phyloP scores from a whole-genome alignment of 2,329 filamentous ascomycete genomes.

The Teratosphaeria epicoccoides region DNA sequence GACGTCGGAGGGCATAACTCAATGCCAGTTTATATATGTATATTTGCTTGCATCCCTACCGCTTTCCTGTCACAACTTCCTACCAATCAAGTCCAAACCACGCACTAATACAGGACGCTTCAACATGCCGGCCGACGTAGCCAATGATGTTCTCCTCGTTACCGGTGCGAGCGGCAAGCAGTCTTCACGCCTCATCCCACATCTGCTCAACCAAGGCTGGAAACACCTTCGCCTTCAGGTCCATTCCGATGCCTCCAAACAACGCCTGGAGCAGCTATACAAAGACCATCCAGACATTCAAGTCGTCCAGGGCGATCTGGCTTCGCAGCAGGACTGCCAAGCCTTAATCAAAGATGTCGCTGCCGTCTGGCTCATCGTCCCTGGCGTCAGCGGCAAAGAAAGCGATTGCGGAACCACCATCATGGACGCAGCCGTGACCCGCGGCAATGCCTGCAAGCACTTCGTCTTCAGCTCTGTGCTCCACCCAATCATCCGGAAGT shows the following conservation, averaged over 20 bases:
- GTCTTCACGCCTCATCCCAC: constrained; percentile 25
- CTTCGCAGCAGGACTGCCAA: constrained; percentile 11
- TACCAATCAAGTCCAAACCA: neutral
- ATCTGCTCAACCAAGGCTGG: constrained; percentile 22
- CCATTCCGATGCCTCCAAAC: constrained; percentile 18
- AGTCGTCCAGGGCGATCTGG: constrained; percentile 24
- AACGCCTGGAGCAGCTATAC: constrained; percentile 21
- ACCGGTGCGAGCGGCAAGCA: constrained; percentile 32
- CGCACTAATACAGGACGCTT: neutral
- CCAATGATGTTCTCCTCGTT: constrained; percentile 27
- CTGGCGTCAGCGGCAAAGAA: constrained; percentile 27
- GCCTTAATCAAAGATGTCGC: constrained; percentile 23
- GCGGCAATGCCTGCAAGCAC: constrained; percentile 16
- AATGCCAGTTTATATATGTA: neutral
- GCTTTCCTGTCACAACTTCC: neutral
- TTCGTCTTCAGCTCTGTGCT: constrained; percentile 28
- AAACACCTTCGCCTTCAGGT: constrained; percentile 27
- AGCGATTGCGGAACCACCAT: constrained; percentile 26
- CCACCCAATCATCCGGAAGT: constrained; percentile 24
- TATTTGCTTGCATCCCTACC: neutral
- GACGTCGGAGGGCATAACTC: neutral
- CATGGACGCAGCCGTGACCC: constrained; percentile 25
- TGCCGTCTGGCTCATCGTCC: constrained; percentile 26
- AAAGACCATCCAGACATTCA: constrained; percentile 26
- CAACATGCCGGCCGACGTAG: constrained; percentile 9